Evolutionary conservation across 108 stramenopile species (phyloP).

Genomic region (Fistulifera pelliculosa): DNA sequence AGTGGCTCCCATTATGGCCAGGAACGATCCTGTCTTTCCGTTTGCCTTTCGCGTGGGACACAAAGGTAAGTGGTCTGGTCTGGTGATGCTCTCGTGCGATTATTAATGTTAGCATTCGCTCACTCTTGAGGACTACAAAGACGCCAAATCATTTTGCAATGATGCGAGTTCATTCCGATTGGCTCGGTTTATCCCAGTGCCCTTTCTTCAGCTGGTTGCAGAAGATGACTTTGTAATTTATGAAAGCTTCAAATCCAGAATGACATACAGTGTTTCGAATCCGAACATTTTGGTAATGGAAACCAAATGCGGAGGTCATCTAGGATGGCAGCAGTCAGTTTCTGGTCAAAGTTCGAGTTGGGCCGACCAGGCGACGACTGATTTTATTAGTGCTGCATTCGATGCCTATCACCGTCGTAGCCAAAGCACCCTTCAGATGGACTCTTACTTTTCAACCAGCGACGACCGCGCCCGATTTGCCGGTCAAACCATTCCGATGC

Average conservation of each 20-base stretch:
- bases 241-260: conserved; percentile 29
- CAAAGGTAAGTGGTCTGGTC: background rate
- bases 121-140: background rate
- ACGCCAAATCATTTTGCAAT: conserved; percentile 62
- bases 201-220: conserved; percentile 63
- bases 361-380: conserved; percentile 71
- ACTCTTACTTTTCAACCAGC: no score
- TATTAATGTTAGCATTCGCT: no score
- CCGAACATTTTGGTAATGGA: conserved; percentile 77
- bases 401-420: no score
- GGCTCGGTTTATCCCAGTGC: conserved; percentile 62
- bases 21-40: conserved; percentile 59
- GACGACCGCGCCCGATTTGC: no score
- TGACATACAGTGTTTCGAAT: conserved; percentile 62
- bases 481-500: no score
- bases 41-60: conserved; percentile 55
- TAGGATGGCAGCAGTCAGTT: conserved; percentile 80
- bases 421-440: no score
- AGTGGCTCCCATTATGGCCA: conserved; percentile 43
- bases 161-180: conserved; percentile 60
- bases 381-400: conserved; percentile 65
- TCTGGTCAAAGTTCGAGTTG: conserved; percentile 36
- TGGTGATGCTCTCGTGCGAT: no score
- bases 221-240: conserved; percentile 75
- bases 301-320: conserved; percentile 78